phyloP scores from a whole-genome alignment of 345 rosid genomes.

The Dipteronia sinensis region DNA sequence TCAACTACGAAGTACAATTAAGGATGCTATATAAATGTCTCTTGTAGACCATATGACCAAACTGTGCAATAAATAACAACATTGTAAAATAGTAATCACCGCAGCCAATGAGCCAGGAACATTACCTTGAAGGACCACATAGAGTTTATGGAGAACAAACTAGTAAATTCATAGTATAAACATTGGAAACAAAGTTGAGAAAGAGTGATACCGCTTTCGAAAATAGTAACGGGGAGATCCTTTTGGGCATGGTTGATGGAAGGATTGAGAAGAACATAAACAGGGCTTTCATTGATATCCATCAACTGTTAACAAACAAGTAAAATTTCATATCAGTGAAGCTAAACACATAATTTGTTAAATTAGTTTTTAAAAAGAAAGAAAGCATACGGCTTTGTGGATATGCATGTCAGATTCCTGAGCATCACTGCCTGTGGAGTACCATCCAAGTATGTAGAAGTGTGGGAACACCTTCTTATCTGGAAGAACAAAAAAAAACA shows the following conservation, averaged over 20 bases:
- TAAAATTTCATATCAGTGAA: neutral
- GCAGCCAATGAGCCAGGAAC: too few relatives aligned
- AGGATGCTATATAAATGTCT: too few relatives aligned
- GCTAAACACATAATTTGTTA: neutral
- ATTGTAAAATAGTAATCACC: neutral
- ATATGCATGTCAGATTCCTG: constrained; percentile 88
- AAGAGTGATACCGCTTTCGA: constrained; percentile 71
- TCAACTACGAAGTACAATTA: too few relatives aligned
- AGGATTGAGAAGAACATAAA: constrained; percentile 88
- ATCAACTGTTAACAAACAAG: constrained; percentile 57
- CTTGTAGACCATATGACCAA: too few relatives aligned
- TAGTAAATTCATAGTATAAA: too few relatives aligned
- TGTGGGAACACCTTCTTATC: constrained; percentile 94
- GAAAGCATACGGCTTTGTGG: constrained; percentile 78
- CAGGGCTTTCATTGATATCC: constrained; percentile 97
- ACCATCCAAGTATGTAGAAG: constrained; percentile 94
- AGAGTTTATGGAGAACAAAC: too few relatives aligned
- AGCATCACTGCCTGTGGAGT: constrained; percentile 88
- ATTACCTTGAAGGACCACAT: too few relatives aligned
- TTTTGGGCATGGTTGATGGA: constrained; percentile 82
- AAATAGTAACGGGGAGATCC: constrained; percentile 91
- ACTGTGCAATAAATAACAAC: neutral
- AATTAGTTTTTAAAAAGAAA: neutral
- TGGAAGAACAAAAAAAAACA: constrained; percentile 20
- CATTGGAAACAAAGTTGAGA: too few relatives aligned